Evolutionary conservation across 2,329 filamentous ascomycete genomes (phyloP), one percentile per base, ranked within the genome.

Genomic region (Aspergillus fijiensis): DNA sequence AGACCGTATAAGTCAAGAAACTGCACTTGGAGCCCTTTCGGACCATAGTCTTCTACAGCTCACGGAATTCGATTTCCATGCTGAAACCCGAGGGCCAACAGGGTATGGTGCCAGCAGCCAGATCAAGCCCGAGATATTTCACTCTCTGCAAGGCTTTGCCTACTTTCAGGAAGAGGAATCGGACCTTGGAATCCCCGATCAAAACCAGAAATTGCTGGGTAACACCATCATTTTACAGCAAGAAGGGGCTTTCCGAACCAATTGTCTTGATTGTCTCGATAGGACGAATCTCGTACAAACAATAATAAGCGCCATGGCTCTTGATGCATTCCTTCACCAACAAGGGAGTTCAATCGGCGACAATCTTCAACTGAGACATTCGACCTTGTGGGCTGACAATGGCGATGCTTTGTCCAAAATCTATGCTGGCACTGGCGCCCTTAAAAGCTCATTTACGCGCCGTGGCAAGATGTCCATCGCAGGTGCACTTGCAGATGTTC

Each of bases 31-130:
- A 29, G 81, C 69, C 10, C 70, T 83, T 2, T 77, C 79, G 42
- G 90, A 92, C 61, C 91, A 94, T 69, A 85, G 89, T 51, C 82
- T 97, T 42, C 77, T 98, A 31, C 85, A 85, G 63, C 85, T 89
- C 60, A 96, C 94, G 1, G 91, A 96, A 70, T 99, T 95, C 72
- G 95, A 99, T 76, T 98, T 99, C 61, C 93, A 98, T 72, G 94
- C 93, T 3, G 92, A 98, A 75, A 96, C 95, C 1, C 90, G 90
- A 69, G 91, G 90, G 0, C 89, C 91, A 0, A 85, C 85, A 58
- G 94, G 94, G 3, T 98, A 97, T 72, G 92, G 96, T 73, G 92
- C 91, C 58, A 95, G 94, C n/a, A 88, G 85, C 66, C 86, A 89
- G 67, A 96, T 99, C 63, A 87, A 88, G 50, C 84, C 86, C 52